Conservation (phyloP, 805 yeast genomes). For the Candida morakotiae region DNA sequence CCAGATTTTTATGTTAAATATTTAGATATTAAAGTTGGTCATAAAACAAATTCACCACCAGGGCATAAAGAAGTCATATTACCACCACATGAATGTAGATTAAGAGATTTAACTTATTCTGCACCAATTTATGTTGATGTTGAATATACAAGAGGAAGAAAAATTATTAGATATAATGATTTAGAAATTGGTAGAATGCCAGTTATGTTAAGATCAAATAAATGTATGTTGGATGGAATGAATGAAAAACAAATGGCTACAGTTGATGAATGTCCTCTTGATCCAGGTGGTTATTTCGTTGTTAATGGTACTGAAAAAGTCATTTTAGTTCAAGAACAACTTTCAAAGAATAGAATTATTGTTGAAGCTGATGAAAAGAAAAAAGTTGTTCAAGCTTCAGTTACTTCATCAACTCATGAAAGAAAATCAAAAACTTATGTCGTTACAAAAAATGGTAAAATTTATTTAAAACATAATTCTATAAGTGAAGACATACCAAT, state of each 20-base stretch:
- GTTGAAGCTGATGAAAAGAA: conserved; percentile 97
- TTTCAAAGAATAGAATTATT: conserved; percentile 93
- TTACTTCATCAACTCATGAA: conserved; percentile 96
- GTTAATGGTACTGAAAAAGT: conserved; percentile 98
- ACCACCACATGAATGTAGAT: conserved; percentile 93
- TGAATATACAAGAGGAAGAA: conserved; percentile 92
- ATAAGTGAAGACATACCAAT: conserved; percentile 94
- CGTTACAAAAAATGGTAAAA: conserved; percentile 82
- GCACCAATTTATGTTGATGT: conserved; percentile 97
- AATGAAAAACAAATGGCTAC: conserved; percentile 82
- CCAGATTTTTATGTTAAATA: conserved; percentile 94
- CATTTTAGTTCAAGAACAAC: conserved; percentile 92
- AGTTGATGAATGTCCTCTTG: conserved; percentile 90
- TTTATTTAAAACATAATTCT: conserved; percentile 92
- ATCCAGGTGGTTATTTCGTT: conserved; percentile 98
- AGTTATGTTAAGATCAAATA: conserved; percentile 91
- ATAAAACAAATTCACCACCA: conserved; percentile 52
- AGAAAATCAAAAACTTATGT: conserved; percentile 97
- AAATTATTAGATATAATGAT: conserved; percentile 83
- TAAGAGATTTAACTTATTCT: conserved; percentile 89
- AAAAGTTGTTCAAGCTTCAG: conserved; percentile 93
- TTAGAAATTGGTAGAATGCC: conserved; percentile 98
- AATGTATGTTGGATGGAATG: conserved; percentile 80
- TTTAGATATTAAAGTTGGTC: conserved; percentile 88
- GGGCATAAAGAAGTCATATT: conserved; percentile 56